A percentile compares a stretch with the other conserved stretches of the same genome.
Conservation (phyloP, 2,329 filamentous ascomycete genomes). For the Diaporthe caulivora region DNA sequence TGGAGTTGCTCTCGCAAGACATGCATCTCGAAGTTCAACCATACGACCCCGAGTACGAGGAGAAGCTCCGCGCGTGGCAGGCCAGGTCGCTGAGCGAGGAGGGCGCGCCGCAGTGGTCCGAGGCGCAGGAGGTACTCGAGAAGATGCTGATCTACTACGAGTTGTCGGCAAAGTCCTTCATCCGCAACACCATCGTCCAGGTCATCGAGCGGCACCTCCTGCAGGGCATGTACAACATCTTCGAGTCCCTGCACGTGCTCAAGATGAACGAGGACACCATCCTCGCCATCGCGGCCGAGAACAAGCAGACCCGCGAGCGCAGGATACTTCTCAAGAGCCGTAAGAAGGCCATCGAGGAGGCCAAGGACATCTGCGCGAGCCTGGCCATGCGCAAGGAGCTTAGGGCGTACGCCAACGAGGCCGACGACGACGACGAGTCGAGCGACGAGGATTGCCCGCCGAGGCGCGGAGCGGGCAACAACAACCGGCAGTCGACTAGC, state of each 20-base stretch:
- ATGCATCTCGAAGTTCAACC: conserved; percentile 66
- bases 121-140: conserved; percentile 65
- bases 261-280: conserved; percentile 58
- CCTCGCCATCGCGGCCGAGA: conserved; percentile 65
- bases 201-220: conserved; percentile 65
- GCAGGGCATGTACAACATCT: conserved; percentile 64
- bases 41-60: conserved; percentile 66
- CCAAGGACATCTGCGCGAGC: conserved; percentile 61
- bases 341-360: conserved; percentile 64
- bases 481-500: background rate
- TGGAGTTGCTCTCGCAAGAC: conserved; percentile 60
- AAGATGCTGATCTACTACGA: conserved; percentile 70
- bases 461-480: background rate
- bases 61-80: conserved; percentile 62
- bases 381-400: conserved; percentile 66
- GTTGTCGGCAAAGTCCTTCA: conserved; percentile 64
- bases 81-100: conserved; percentile 37
- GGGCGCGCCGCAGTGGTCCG: conserved; percentile 57
- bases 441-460: conserved; percentile 34
- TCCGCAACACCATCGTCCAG: conserved; percentile 65
- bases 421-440: conserved; percentile 46
- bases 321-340: conserved; percentile 60
- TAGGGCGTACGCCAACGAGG: conserved; percentile 48
- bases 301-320: conserved; percentile 65
- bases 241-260: conserved; percentile 65